Evolutionary conservation across 257 asterid genomes (phyloP).

Genomic region (Solanum clarkiae): DNA sequence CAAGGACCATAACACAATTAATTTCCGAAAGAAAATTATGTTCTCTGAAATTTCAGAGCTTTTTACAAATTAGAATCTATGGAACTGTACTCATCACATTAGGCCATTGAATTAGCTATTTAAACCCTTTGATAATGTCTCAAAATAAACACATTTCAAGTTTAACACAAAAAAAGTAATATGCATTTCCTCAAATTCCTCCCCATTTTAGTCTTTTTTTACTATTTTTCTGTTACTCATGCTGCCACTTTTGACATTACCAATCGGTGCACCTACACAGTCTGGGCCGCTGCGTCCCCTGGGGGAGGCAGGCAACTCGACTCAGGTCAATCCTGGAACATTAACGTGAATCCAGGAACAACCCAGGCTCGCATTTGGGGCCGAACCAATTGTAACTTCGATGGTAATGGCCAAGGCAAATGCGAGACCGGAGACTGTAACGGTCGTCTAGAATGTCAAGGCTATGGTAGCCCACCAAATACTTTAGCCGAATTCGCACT

Average conservation of each 20-base stretch:
- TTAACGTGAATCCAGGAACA: constrained; percentile 11
- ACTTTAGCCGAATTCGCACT: constrained; percentile 18
- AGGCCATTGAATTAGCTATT: neutral
- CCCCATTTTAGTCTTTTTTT: neutral
- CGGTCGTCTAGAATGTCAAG: neutral
- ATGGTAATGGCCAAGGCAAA: constrained; percentile 5
- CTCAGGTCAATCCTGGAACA: neutral
- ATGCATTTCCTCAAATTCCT: neutral
- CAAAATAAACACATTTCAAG: neutral
- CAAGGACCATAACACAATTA: neutral
- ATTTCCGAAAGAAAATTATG: neutral
- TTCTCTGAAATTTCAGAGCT: neutral
- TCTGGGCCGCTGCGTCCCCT: constrained; percentile 18
- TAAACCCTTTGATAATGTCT: neutral
- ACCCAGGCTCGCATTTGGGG: constrained; percentile 13
- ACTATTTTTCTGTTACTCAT: neutral
- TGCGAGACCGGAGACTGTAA: constrained; percentile 20
- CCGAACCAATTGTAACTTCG: constrained; percentile 11
- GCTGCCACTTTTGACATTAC: constrained; percentile 11
- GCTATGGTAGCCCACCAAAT: constrained; percentile 7
- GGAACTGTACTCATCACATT: neutral
- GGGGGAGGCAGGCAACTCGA: constrained; percentile 10
- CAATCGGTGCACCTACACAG: constrained; percentile 12
- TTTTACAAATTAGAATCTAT: neutral
- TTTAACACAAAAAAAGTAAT: neutral